Percentiles rank a stretch among this genome's conserved stretches.
phyloP scores from a whole-genome alignment of 768 basidiomycete species.

The Lentinula sp. region DNA sequence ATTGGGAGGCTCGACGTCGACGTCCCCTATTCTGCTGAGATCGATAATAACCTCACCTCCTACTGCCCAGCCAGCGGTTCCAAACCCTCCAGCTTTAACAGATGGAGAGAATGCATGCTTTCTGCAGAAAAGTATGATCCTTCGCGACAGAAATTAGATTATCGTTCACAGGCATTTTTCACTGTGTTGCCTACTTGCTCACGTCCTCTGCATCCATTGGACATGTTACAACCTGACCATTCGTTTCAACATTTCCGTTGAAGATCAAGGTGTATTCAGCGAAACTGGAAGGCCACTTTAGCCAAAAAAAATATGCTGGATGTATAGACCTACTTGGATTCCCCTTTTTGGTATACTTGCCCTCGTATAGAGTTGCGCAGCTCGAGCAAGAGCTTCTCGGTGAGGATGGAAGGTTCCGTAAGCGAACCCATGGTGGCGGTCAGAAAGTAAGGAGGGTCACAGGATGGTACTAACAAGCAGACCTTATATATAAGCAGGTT shows the following conservation, averaged over 20 bases:
- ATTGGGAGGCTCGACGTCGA: constrained; percentile 60
- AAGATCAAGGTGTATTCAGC: constrained; percentile 51
- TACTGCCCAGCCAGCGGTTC: constrained; percentile 86
- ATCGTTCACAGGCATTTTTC: not conserved
- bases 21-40: constrained; percentile 58
- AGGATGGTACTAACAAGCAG: not conserved
- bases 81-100: constrained; percentile 87
- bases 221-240: constrained; percentile 59
- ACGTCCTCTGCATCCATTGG: constrained; percentile 80
- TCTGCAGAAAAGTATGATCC: constrained; percentile 69
- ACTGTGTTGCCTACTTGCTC: constrained; percentile 49
- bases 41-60: constrained; percentile 85
- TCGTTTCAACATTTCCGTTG: constrained; percentile 67
- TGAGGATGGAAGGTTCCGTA: not conserved
- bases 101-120: constrained; percentile 67
- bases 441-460: not conserved
- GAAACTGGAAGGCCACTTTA: constrained; percentile 28
- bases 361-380: constrained; percentile 20
- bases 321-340: constrained; percentile 16
- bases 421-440: not conserved
- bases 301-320: not conserved
- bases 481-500: not conserved
- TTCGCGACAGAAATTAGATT: constrained; percentile 19
- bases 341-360: constrained; percentile 17
- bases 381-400: constrained; percentile 10